A percentile compares a stretch with the other conserved stretches of the same genome.
phyloP scores from a whole-genome alignment of 495 filamentous ascomycete species.

The Lepidopterella palustris region DNA sequence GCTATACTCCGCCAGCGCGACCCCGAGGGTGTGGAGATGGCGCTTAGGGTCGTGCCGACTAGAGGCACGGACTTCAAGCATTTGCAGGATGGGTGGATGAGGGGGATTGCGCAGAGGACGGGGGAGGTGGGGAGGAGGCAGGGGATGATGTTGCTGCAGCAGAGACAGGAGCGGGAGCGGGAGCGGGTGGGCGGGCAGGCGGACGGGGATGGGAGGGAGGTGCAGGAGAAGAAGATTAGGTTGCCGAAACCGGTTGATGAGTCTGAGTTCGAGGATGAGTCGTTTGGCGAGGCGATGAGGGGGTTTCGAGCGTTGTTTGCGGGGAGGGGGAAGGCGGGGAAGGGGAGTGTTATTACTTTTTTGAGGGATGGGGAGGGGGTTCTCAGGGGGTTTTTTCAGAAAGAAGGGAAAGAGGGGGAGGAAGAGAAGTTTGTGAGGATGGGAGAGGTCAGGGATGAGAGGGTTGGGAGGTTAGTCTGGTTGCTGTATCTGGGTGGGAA shows the following conservation, averaged over 20 bases:
- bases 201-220: slow-evolving; percentile 21
- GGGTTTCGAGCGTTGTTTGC: slow-evolving; percentile 74
- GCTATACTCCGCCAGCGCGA: slow-evolving; percentile 51
- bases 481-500: slow-evolving; percentile 82
- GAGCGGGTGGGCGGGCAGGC: slow-evolving; percentile 13
- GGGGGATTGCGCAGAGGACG: slow-evolving; percentile 69
- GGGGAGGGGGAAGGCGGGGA: slow-evolving; percentile 62
- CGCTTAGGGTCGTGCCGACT: slow-evolving; percentile 73
- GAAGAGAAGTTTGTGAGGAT: slow-evolving; percentile 44
- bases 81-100: slow-evolving; percentile 82
- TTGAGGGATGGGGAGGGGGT: slow-evolving; percentile 57
- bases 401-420: slow-evolving; percentile 36
- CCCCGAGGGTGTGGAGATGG: slow-evolving; percentile 54
- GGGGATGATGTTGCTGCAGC: slow-evolving; percentile 14
- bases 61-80: slow-evolving; percentile 89
- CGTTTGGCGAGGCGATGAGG: slow-evolving; percentile 62
- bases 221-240: slow-evolving; percentile 5
- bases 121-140: slow-evolving; percentile 34
- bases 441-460: slow-evolving; percentile 68
- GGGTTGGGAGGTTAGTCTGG: slow-evolving; percentile 77
- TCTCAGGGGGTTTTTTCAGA: slow-evolving; percentile 63
- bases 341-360: slow-evolving; percentile 68
- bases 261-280: slow-evolving; percentile 55
- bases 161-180: slow-evolving; percentile 9
- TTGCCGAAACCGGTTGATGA: not conserved